Evolutionary conservation across 768 basidiomycete species (phyloP).

Genomic region (Amanita rimosa): DNA sequence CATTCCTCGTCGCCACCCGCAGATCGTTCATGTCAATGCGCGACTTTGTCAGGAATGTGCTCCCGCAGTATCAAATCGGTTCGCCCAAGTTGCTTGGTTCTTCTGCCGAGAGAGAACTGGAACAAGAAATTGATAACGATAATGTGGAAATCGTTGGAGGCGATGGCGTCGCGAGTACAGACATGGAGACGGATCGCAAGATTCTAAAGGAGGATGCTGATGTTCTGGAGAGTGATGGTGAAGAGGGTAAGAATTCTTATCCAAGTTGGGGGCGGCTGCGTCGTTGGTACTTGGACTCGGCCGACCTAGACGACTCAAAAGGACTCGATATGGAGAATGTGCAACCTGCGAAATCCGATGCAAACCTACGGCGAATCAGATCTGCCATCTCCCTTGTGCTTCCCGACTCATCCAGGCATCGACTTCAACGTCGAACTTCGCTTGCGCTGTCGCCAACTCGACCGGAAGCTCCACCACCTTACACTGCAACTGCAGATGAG

Average conservation of each 20-base stretch:
- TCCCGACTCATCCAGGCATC: slow-evolving; percentile 8
- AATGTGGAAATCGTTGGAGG: slow-evolving; percentile 59
- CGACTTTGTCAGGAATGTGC: slow-evolving; percentile 49
- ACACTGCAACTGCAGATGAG: slow-evolving; percentile 12
- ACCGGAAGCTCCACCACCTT: background rate
- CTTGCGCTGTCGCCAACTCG: background rate
- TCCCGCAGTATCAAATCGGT: slow-evolving; percentile 41
- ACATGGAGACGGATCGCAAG: slow-evolving; percentile 28
- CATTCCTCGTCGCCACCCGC: slow-evolving; percentile 58
- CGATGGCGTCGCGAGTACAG: slow-evolving; percentile 50
- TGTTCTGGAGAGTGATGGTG: slow-evolving; percentile 16
- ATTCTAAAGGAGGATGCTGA: slow-evolving; percentile 18
- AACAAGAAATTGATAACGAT: slow-evolving; percentile 60
- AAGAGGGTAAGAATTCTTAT: slow-evolving; percentile 25
- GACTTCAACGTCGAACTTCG: slow-evolving; percentile 11
- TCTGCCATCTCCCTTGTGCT: slow-evolving; percentile 23
- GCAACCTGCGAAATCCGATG: background rate
- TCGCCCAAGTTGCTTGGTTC: slow-evolving; percentile 42
- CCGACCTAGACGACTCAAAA: slow-evolving; percentile 10
- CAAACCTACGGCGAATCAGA: slow-evolving; percentile 19
- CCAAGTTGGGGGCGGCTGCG: slow-evolving; percentile 43
- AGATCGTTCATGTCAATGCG: slow-evolving; percentile 62
- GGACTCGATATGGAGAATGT: slow-evolving; percentile 5
- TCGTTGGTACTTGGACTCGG: slow-evolving; percentile 15
- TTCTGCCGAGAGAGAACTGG: slow-evolving; percentile 48